Conservation (phyloP, 495 filamentous ascomycete species). For the Apodospora peruviana region DNA sequence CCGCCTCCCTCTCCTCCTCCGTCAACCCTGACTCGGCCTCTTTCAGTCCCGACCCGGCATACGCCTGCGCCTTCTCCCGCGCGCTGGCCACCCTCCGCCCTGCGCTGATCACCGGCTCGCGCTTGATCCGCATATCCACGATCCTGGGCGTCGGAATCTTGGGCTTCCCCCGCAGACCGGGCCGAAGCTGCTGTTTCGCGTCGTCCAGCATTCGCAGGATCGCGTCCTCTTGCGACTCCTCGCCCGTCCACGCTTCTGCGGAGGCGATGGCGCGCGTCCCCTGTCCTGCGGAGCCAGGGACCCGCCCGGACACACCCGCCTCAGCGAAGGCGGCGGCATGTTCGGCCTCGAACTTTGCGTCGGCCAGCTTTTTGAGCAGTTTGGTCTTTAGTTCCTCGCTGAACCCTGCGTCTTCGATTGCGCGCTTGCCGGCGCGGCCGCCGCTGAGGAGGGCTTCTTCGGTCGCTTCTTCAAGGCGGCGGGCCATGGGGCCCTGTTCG, state of each 20-base stretch:
- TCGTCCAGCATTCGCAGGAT: conserved; percentile 87
- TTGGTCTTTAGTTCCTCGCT: conserved; percentile 73
- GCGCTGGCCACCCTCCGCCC: conserved; percentile 68
- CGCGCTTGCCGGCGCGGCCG: conserved; percentile 63
- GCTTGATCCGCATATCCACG: conserved; percentile 57
- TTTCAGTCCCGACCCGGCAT: conserved; percentile 50
- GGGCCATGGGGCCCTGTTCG: conserved; percentile 60
- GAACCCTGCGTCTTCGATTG: conserved; percentile 82
- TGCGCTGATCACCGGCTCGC: conserved; percentile 27
- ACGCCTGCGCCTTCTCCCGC: conserved; percentile 69
- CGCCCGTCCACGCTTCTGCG: conserved; percentile 71
- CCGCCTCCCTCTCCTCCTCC: conserved; percentile 63
- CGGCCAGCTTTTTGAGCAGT: conserved; percentile 68
- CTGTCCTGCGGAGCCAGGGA: conserved; percentile 58
- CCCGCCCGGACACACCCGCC: conserved; percentile 38
- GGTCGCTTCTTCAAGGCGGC: conserved; percentile 70
- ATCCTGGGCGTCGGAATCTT: conserved; percentile 44
- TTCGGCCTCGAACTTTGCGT: conserved; percentile 63
- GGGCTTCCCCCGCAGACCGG: conserved; percentile 32
- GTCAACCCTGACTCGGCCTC: conserved; percentile 53
- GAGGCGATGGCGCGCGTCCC: conserved; percentile 68
- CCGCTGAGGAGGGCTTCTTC: conserved; percentile 71
- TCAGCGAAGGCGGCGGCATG: conserved; percentile 66
- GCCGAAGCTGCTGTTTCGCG: conserved; percentile 63
- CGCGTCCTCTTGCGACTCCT: conserved; percentile 66